Evolutionary conservation across 106 monocot genomes (phyloP), one percentile per base, ranked within the genome.

Genomic region (Alisma plantagoaquatica): DNA sequence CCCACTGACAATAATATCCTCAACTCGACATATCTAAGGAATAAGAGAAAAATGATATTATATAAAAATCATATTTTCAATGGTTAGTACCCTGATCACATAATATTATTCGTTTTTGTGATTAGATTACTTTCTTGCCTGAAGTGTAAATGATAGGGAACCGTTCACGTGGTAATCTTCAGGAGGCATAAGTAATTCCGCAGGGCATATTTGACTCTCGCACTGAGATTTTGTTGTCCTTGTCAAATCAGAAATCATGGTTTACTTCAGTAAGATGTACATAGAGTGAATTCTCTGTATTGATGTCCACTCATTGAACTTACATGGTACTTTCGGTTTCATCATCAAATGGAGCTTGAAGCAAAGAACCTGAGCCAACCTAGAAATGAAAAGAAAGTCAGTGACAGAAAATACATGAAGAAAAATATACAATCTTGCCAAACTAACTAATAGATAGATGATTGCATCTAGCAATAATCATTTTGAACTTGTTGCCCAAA

Each of bases 131-230:
- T 53, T n/a, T 22, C 65, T 71, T 77, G 83, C 92, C 63, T 87
- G 92, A 27, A 92, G 43, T 44, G 86, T 92, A 33, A 74, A 87
- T 53, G 92, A 77, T 41, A 92, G 62, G 10, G 86, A 83, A 61
- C 58, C 79, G 54, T 92, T 92, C 24, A 87, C 82, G 57, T 92
- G 92, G 32, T 86, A 92, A 70, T 92, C 92, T 60, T 92, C 92
- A 65, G 92, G 86, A 31, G 92, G 92, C 62, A 59, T 69, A 44
- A 92, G 76, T 65, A 92, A 51, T 56, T 92, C 92, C 54, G 50
- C 49, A 43, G 92, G 92, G 62, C 92, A 92, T 12, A 79, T 75
- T 66, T 76, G 76, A 66, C 82, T 92, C 43, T 79, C 79, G 64
- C 86, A 92, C 25, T 27, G 65, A 54, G 77, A 72, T 57, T 70